These are phyloP conservation scores for Coprinellus aureogranulatus DNA, from an alignment of 768 basidiomycete genomes.

Conservation along the genomic window DNA sequence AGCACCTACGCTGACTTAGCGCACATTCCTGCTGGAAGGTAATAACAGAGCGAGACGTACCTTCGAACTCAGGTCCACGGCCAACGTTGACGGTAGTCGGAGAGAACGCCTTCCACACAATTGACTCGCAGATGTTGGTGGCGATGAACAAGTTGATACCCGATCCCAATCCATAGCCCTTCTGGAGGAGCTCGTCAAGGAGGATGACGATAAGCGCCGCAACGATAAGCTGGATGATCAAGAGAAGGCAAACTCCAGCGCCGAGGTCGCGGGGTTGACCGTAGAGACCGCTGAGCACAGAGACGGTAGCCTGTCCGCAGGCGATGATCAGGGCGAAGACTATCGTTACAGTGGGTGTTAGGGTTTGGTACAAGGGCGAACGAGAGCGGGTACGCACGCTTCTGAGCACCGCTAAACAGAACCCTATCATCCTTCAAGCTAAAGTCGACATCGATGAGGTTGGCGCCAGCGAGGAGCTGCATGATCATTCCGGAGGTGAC, in stretches of 20 bases:
- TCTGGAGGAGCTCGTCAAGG: constrained; percentile 97
- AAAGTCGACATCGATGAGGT: constrained; percentile 97
- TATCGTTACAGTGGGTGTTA: no score
- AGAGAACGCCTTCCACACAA: constrained; percentile 99
- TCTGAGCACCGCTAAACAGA: constrained; percentile 93
- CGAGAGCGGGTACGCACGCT: constrained; percentile 57
- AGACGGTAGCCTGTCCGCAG: constrained; percentile 94
- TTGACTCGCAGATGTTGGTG: constrained; percentile 99
- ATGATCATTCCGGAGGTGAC: constrained; percentile 99
- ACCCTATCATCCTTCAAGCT: constrained; percentile 95
- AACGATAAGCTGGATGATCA: constrained; percentile 93
- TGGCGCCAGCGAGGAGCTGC: constrained; percentile 98
- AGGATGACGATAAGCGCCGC: constrained; percentile 96
- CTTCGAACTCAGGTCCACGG: constrained; percentile 96
- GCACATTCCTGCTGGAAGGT: no score
- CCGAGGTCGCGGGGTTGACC: constrained; percentile 92
- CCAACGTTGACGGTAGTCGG: constrained; percentile 98
- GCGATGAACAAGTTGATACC: constrained; percentile 99
- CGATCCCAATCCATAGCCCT: constrained; percentile 97
- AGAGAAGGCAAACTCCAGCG: constrained; percentile 92
- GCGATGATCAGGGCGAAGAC: constrained; percentile 97
- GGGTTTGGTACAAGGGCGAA: neutral
- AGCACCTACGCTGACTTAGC: no score
- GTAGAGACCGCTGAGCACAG: constrained; percentile 95
- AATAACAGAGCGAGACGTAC: no score